Conservation (phyloP, 2,329 filamentous ascomycete genomes). For the Ophiostoma montium region DNA sequence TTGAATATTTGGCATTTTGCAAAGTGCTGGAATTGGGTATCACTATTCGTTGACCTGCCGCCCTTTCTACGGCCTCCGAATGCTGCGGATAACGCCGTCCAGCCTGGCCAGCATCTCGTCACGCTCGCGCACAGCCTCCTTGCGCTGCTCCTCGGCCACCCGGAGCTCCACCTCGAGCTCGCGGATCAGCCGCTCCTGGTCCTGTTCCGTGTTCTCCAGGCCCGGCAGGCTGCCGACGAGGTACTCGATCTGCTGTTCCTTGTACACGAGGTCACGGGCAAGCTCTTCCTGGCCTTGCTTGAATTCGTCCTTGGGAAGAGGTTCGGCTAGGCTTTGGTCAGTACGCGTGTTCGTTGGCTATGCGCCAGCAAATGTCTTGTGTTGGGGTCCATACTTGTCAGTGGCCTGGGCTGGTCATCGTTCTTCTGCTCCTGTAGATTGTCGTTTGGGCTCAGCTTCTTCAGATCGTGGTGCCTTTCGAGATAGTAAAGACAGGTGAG, state of each 20-base stretch:
- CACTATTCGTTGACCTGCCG: not conserved
- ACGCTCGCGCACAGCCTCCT: conserved; percentile 49
- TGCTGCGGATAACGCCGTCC: conserved; percentile 45
- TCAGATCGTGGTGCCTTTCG: conserved; percentile 53
- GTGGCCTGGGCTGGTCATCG: conserved; percentile 10
- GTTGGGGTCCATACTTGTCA: conserved; percentile 10
- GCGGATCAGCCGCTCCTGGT: conserved; percentile 55
- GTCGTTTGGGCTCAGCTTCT: conserved; percentile 42
- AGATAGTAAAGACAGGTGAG: conserved; percentile 53
- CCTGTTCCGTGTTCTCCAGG: conserved; percentile 61
- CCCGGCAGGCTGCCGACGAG: conserved; percentile 64
- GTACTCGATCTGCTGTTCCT: conserved; percentile 71
- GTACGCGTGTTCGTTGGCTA: not conserved
- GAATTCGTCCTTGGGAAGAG: conserved; percentile 50
- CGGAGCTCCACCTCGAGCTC: conserved; percentile 52
- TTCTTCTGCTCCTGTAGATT: conserved; percentile 42
- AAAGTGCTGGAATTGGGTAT: not conserved
- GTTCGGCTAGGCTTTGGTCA: conserved; percentile 32
- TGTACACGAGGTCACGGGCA: conserved; percentile 60
- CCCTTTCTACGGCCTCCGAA: conserved; percentile 30
- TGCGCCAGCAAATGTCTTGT: too few species aligned
- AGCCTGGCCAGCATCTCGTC: conserved; percentile 45
- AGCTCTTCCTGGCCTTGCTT: conserved; percentile 55
- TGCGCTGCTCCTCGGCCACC: conserved; percentile 45
- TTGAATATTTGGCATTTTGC: too few species aligned